These are phyloP conservation scores for Rhizopogon vulgaris DNA, from an alignment of 768 basidiomycete genomes.

Conservation along the genomic window DNA sequence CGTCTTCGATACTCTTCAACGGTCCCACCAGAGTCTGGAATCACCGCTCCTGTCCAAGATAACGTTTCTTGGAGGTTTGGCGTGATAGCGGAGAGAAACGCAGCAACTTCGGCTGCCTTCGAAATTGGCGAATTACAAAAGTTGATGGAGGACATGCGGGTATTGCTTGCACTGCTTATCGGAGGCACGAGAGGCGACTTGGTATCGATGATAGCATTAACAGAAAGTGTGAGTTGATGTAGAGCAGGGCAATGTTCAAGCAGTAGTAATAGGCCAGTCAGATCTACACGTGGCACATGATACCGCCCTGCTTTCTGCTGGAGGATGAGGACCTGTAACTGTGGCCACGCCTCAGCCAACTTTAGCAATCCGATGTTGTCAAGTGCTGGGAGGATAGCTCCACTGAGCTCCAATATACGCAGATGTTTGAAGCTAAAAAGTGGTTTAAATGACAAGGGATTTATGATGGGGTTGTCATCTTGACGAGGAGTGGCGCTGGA, in stretches of 20 bases:
- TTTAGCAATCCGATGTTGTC: constrained; percentile 19
- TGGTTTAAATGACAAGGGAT: constrained; percentile 17
- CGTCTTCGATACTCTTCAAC: background rate
- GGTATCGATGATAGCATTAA: constrained; percentile 24
- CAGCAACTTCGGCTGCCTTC: constrained; percentile 18
- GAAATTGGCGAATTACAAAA: constrained; percentile 25
- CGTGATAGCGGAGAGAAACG: constrained; percentile 23
- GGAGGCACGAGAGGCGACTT: constrained; percentile 9
- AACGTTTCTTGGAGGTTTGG: constrained; percentile 23
- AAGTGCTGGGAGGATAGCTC: constrained; percentile 3
- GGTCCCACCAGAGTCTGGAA: background rate
- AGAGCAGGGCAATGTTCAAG: background rate
- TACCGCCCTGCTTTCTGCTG: background rate
- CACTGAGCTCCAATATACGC: constrained; percentile 18
- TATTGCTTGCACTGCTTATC: background rate
- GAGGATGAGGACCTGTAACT: constrained; percentile 21
- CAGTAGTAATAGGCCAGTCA: background rate
- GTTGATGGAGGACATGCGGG: constrained; percentile 21
- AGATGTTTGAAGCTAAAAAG: constrained; percentile 19
- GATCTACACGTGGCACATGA: background rate
- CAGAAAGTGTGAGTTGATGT: background rate
- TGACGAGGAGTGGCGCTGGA: background rate
- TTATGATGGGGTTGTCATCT: constrained; percentile 19
- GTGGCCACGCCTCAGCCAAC: constrained; percentile 22
- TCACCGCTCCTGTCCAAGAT: constrained; percentile 16